Evolutionary conservation across 257 asterid genomes (phyloP), one percentile per base, ranked within the genome.

Genomic region (Perilla frutescens): DNA sequence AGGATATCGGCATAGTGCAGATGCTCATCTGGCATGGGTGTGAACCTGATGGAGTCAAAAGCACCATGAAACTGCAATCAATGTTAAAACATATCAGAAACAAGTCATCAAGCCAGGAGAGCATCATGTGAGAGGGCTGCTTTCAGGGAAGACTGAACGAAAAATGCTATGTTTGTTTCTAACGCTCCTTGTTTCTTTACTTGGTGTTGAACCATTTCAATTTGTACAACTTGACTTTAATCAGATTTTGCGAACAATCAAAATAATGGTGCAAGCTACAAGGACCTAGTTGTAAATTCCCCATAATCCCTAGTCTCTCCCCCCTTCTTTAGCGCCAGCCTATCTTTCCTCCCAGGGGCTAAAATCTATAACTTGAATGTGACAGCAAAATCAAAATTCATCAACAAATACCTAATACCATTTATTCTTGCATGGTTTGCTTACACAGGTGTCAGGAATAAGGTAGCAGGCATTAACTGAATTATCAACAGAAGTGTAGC

Each of bases 1-100:
- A 93, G 76, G 82, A 89, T 83, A 76, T 85, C 61, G 56, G 58
- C 81, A 79, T 85, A 90, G 77, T 84, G 85, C 54, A 88, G 89
- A 81, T 86, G 85, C 72, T 87, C 93, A 60, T 90, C 97, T 15
- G 97, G 91, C 91, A 84, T 84, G 3, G 86, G 72, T 41, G 88
- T 81, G 78, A 77, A 76, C 74, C 76, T 58, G 75, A 86, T 75
- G 76, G 89, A 76, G 73, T 77, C 87, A 29, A 37, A 64, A 63
- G 78, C 74, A 65, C 50, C 90, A 85, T 87, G 79, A 67, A 73
- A 80, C 78, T 87, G 84, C 78, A 71, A 66, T 47, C 11, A 36
- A 73, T 8, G 20, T 49, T 39, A 48, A 48, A 72, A 1, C 58
- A 60, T 7, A 51, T 68, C 56, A 69, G 9, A 39, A 39, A 76